Base-by-base conservation (phyloP, 1,139 yeast genomes). In the Debaryomyces subglobosus region DNA sequence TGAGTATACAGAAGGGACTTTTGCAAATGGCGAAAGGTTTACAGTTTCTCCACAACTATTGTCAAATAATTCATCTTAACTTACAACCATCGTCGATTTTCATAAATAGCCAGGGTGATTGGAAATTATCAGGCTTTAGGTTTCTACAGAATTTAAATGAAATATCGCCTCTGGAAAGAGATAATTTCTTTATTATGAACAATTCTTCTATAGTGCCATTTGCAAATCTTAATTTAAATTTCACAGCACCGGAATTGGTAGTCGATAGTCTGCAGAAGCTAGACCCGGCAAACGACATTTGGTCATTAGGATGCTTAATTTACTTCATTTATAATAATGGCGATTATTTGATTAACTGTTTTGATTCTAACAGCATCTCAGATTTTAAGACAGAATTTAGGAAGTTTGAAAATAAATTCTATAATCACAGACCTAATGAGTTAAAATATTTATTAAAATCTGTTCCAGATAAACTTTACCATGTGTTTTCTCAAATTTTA, bases 91-190 rank as follows among this genome's bases (percentile, higher is more conserved):
- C 80, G 12, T 82, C 96, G 0, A 75, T 94, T 0, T 80, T 86
- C 51, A 78, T 94, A 23, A 92, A 88, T 55, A 85, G 82, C 37
- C 91, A 87, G 56, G 95, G 96, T 1, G 99, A 94, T 67, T 95
- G 98, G 98, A 94, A 92, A 65, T 65, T 94, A 2, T 80, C 87
- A 7, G 97, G 98, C 0, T 78, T 88, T 54, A 80, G 80, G 44
- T 86, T 86, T 57, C 65, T 89, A 24, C 86, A 85, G 38, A 79
- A 78, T 49, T 58, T 82, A 46, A 77, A 65, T 53, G 79, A 77
- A 41, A 69, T 81, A 5, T 67, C 81, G 2, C 75, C 69, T 20
- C 77, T 48, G 62, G 83, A 63, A 64, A 69, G 84, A 64, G 74
- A 72, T 8, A 84, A 81, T 48, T 84, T 72, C 56, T 85, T 74